A percentile compares a stretch with the other conserved stretches of the same genome.
These are phyloP conservation scores for Vanrija pseudolonga DNA, from an alignment of 1,284 basidiomycete genomes.

Conservation along the genomic window DNA sequence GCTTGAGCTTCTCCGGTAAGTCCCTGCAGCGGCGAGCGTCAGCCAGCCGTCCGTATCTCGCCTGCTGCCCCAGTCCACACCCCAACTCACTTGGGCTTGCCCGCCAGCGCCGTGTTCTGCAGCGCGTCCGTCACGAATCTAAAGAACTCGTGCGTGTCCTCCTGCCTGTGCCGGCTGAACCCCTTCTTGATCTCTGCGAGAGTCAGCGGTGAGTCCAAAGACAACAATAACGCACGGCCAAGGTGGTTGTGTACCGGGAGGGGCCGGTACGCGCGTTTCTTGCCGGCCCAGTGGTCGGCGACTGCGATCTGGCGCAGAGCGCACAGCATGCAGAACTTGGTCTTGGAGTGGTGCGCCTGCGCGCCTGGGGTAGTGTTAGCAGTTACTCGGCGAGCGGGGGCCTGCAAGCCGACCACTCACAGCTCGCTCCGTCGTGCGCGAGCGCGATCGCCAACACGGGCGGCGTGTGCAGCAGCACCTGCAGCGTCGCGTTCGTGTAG, in stretches of 20 bases:
- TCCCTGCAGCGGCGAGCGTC: constrained; percentile 56
- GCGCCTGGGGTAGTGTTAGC: constrained; percentile 27
- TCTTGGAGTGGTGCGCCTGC: constrained; percentile 1
- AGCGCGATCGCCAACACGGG: constrained; percentile 72
- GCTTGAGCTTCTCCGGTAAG: constrained; percentile 70
- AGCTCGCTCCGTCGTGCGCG: constrained; percentile 54
- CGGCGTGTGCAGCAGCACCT: constrained; percentile 90
- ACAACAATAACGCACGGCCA: constrained; percentile 60
- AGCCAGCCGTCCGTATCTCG: neutral
- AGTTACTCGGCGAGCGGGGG: too few relatives aligned
- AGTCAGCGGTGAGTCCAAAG: neutral
- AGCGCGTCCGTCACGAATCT: constrained; percentile 89
- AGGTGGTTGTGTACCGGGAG: constrained; percentile 62
- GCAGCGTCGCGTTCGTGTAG: constrained; percentile 92
- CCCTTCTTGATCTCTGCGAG: constrained; percentile 85
- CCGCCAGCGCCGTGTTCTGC: constrained; percentile 77
- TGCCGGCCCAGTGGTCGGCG: constrained; percentile 28
- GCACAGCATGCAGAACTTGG: constrained; percentile 73
- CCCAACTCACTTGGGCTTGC: constrained; percentile 59
- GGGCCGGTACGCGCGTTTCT: constrained; percentile 53
- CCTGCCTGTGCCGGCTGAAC: constrained; percentile 85
- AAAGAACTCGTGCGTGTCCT: constrained; percentile 97
- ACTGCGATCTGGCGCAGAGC: constrained; percentile 53
- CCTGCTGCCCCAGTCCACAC: too few relatives aligned
- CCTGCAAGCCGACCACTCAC: constrained; percentile 26